Evolutionary conservation across 768 basidiomycete species (phyloP).

Genomic region (Amanita phalloides): DNA sequence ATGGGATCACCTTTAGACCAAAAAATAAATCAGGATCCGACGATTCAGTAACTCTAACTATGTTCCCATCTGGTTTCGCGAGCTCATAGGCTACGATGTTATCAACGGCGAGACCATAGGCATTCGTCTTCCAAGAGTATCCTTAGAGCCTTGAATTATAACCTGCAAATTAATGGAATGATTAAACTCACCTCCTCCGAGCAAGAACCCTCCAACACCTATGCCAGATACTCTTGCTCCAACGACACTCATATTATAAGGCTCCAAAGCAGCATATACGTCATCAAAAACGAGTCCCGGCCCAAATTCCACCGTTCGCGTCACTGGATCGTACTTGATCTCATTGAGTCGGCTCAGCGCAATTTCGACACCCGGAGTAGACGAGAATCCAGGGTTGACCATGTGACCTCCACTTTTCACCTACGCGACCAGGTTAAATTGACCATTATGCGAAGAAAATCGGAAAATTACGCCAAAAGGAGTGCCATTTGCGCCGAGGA

Average conservation of each 20-base stretch:
- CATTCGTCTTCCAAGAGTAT: conserved; percentile 40
- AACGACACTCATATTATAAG: conserved; percentile 30
- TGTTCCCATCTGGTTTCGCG: conserved; percentile 42
- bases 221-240: conserved; percentile 38
- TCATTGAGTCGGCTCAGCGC: conserved; percentile 27
- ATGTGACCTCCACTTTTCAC: conserved; percentile 42
- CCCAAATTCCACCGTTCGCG: conserved; percentile 20
- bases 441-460: neutral
- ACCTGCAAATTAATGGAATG: conserved; percentile 24
- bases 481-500: neutral
- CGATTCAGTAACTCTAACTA: conserved; percentile 22
- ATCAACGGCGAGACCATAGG: conserved; percentile 20
- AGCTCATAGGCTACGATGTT: conserved; percentile 45
- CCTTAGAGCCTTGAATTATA: conserved; percentile 27
- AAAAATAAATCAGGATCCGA: conserved; percentile 30
- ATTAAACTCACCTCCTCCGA: conserved; percentile 35
- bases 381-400: conserved; percentile 34
- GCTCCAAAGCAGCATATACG: conserved; percentile 30
- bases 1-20: conserved; percentile 22
- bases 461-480: neutral
- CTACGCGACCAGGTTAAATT: conserved; percentile 13
- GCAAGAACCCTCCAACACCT: conserved; percentile 34
- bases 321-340: conserved; percentile 19
- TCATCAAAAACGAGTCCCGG: conserved; percentile 39
- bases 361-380: conserved; percentile 39